These are phyloP conservation scores for Boletus smithii DNA, from an alignment of 1,284 basidiomycete genomes.

Conservation along the genomic window DNA sequence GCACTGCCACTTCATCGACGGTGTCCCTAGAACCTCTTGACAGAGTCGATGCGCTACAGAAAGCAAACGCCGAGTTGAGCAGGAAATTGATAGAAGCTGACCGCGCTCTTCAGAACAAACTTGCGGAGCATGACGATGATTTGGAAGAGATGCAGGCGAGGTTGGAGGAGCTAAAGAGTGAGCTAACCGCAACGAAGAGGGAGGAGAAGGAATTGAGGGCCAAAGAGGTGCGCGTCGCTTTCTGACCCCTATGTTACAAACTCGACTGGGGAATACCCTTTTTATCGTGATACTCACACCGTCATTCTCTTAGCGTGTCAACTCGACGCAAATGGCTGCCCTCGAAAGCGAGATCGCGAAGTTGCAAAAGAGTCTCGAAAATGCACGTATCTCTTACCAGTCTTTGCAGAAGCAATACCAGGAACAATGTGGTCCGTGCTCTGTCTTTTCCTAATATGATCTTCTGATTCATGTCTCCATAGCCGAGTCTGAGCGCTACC, in stretches of 20 bases:
- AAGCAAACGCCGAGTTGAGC: constrained; percentile 68
- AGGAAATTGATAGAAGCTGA: constrained; percentile 74
- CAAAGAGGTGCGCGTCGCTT: constrained; percentile 60
- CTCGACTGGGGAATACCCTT: neutral
- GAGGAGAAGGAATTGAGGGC: constrained; percentile 85
- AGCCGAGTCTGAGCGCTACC: constrained; percentile 77
- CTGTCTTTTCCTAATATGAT: neutral
- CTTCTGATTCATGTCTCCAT: constrained; percentile 7
- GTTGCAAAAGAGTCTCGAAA: constrained; percentile 68
- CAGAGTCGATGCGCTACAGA: constrained; percentile 64
- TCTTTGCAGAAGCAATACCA: constrained; percentile 81
- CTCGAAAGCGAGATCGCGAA: constrained; percentile 78
- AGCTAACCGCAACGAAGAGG: constrained; percentile 71
- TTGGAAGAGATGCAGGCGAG: constrained; percentile 70
- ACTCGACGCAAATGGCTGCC: constrained; percentile 58
- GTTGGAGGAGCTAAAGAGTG: constrained; percentile 70
- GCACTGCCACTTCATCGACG: constrained; percentile 53
- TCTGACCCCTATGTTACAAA: neutral
- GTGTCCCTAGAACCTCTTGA: constrained; percentile 64
- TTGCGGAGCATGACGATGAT: constrained; percentile 72
- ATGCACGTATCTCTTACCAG: constrained; percentile 63
- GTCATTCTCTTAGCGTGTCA: constrained; percentile 47
- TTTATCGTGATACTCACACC: constrained; percentile 1
- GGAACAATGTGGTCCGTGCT: constrained; percentile 71
- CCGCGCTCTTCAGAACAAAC: constrained; percentile 57